Percentiles rank a stretch among this genome's conserved stretches.
phyloP scores from a whole-genome alignment of 2,329 filamentous ascomycete genomes.

The Colletotrichum sp. region DNA sequence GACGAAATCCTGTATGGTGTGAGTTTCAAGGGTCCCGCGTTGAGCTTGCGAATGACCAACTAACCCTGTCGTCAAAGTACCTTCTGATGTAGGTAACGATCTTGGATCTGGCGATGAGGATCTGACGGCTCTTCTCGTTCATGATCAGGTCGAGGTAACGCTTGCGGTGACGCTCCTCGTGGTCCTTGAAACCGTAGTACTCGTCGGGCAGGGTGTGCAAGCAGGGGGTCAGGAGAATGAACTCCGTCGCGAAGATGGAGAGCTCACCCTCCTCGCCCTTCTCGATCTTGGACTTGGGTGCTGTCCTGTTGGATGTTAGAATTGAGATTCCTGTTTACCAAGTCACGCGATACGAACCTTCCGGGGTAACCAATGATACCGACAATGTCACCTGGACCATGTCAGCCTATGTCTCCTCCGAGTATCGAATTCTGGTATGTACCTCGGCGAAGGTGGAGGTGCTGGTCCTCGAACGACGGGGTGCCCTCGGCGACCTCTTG shows the following conservation, averaged over 20 bases:
- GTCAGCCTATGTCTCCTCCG: neutral
- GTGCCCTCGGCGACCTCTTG: conserved; percentile 74
- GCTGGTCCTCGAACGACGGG: conserved; percentile 80
- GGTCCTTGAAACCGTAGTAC: conserved; percentile 94
- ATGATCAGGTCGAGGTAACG: conserved; percentile 96
- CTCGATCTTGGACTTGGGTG: conserved; percentile 85
- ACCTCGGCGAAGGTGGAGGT: conserved; percentile 82
- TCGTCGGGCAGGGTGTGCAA: conserved; percentile 89
- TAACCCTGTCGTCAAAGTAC: conserved; percentile 78
- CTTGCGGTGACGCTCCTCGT: conserved; percentile 90
- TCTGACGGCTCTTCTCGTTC: conserved; percentile 85
- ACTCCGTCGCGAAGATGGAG: conserved; percentile 88
- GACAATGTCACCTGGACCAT: conserved; percentile 75
- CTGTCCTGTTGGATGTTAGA: conserved; percentile 57
- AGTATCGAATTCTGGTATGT: neutral
- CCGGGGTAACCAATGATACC: conserved; percentile 86
- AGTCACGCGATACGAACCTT: conserved; percentile 12
- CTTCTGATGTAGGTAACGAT: conserved; percentile 87
- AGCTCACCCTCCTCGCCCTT: conserved; percentile 85
- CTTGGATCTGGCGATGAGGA: conserved; percentile 84
- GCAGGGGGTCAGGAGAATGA: conserved; percentile 87
- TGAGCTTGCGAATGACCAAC: neutral
- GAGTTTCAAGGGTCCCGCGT: neutral
- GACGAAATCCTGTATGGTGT: conserved; percentile 67
- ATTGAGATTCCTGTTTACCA: too few relatives aligned